Percentiles rank a stretch among this genome's conserved stretches.
phyloP scores from a whole-genome alignment of 345 rosid genomes.

The Isatis tinctoria region DNA sequence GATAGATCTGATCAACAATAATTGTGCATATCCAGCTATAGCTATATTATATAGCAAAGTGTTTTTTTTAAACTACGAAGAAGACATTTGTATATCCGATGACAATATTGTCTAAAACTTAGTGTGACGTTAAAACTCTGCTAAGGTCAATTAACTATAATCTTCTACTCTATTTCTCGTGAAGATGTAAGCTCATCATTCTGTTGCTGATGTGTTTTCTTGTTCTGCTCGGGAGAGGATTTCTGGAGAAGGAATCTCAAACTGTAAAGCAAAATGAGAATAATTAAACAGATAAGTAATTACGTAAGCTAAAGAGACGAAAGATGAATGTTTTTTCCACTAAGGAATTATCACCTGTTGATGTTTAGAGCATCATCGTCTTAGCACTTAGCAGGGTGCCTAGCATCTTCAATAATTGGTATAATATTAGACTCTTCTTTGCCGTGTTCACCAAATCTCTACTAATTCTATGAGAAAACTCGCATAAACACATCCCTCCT shows the following conservation, averaged over 20 bases:
- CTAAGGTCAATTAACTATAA: no score
- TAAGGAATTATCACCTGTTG: slow-evolving; percentile 55
- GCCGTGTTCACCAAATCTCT: slow-evolving; percentile 99
- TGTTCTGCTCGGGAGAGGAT: slow-evolving; percentile 47
- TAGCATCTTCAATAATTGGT: slow-evolving; percentile 97
- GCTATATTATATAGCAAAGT: no score
- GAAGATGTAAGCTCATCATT: slow-evolving; percentile 59
- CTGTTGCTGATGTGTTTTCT: slow-evolving; percentile 40
- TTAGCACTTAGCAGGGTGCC: slow-evolving; percentile 94
- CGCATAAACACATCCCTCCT: slow-evolving; percentile 99
- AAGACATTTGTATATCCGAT: no score
- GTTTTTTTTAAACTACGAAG: no score
- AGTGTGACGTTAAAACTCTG: no score
- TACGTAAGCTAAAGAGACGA: background rate
- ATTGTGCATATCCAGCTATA: no score
- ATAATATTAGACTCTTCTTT: slow-evolving; percentile 84
- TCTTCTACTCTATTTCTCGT: no score
- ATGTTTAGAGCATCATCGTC: slow-evolving; percentile 95
- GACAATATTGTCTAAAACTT: no score
- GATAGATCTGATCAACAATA: no score
- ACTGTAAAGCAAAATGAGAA: slow-evolving; percentile 43
- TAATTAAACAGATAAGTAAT: background rate
- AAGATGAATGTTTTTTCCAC: background rate
- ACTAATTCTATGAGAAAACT: slow-evolving; percentile 95
- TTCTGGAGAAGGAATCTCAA: slow-evolving; percentile 82